These are phyloP conservation scores for Nicotiana benthamiana DNA, from an alignment of 257 asterid genomes.

Conservation along the genomic window DNA sequence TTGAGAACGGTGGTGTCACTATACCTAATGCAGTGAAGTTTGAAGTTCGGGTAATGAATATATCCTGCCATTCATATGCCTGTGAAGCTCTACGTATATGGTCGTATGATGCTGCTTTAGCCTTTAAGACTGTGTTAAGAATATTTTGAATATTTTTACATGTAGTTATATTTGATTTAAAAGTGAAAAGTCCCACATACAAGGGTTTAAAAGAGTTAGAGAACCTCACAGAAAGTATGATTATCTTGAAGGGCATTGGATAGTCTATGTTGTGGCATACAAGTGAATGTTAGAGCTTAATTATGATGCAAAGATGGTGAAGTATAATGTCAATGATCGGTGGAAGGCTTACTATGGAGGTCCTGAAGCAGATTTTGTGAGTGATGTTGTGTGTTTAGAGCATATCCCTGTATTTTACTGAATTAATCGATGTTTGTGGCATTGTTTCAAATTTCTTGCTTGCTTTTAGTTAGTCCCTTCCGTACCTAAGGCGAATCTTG, in stretches of 20 bases:
- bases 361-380: neutral
- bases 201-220: too few relatives aligned
- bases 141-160: too few relatives aligned
- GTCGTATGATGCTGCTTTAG: neutral
- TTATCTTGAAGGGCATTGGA: too few relatives aligned
- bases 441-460: neutral
- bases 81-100: too few relatives aligned
- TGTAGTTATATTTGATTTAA: too few relatives aligned
- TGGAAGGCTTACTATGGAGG: neutral
- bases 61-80: too few relatives aligned
- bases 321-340: neutral
- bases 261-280: too few relatives aligned
- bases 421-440: neutral
- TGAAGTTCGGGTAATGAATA: conserved; percentile 76
- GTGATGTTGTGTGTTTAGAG: neutral
- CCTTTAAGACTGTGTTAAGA: neutral
- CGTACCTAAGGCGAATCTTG: too few relatives aligned
- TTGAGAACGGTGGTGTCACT: conserved; percentile 37
- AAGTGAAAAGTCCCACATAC: too few relatives aligned
- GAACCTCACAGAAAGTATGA: too few relatives aligned
- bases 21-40: conserved; percentile 61
- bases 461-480: neutral
- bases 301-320: neutral
- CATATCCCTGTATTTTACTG: neutral
- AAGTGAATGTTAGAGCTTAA: neutral